These are phyloP conservation scores for Pyrenochaeta sp. DNA, from an alignment of 2,329 filamentous ascomycete genomes.

Conservation along the genomic window DNA sequence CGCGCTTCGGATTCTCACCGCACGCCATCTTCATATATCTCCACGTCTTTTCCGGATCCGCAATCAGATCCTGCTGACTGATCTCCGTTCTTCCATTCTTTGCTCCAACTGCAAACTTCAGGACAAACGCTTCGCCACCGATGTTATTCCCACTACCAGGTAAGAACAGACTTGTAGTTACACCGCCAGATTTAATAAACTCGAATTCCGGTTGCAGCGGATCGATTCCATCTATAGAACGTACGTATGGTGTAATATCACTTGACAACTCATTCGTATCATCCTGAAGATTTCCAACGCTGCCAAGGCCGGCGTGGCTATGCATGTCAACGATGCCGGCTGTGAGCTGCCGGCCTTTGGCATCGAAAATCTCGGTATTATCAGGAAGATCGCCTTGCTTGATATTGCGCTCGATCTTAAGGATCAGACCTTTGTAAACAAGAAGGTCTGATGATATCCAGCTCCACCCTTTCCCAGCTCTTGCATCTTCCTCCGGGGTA, in stretches of 20 bases:
- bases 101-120: conserved; percentile 72
- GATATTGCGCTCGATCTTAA: conserved; percentile 60
- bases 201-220: conserved; percentile 71
- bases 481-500: conserved; percentile 63
- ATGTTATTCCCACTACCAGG: conserved; percentile 78
- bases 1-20: conserved; percentile 72
- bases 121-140: conserved; percentile 73
- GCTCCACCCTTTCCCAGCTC: conserved; percentile 65
- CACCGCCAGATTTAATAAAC: conserved; percentile 76
- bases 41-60: conserved; percentile 71
- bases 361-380: conserved; percentile 64
- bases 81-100: conserved; percentile 69
- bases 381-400: conserved; percentile 54
- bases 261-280: conserved; percentile 71
- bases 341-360: conserved; percentile 68
- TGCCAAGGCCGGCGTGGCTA: conserved; percentile 64
- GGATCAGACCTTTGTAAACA: conserved; percentile 68
- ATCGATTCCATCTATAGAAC: conserved; percentile 71
- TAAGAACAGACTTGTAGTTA: conserved; percentile 72
- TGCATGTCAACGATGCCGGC: conserved; percentile 77
- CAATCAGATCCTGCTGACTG: conserved; percentile 70
- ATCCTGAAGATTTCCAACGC: conserved; percentile 63
- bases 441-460: conserved; percentile 70
- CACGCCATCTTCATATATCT: conserved; percentile 82
- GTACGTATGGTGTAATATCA: conserved; percentile 73